A percentile compares a stretch with the other conserved stretches of the same genome.
phyloP scores from a whole-genome alignment of 2,329 filamentous ascomycete genomes.

The Ambrosiella xylebori region DNA sequence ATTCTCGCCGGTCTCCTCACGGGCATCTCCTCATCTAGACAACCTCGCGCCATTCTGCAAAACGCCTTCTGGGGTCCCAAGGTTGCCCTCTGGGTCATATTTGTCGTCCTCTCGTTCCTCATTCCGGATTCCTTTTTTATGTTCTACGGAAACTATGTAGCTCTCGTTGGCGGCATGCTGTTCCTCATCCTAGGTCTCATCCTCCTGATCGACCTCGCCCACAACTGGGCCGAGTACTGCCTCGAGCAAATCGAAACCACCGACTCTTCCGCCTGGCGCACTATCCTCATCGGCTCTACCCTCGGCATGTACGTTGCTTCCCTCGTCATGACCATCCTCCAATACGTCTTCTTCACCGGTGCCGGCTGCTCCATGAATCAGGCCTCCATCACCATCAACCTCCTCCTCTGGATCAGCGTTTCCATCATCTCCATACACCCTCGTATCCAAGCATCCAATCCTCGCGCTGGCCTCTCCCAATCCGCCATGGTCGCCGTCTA shows the following conservation, averaged over 20 bases:
- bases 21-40: conserved; percentile 72
- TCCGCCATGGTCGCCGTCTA: conserved; percentile 94
- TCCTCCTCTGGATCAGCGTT: conserved; percentile 64
- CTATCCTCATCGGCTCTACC: conserved; percentile 77
- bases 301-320: conserved; percentile 85
- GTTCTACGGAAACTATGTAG: conserved; percentile 88
- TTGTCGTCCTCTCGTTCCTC: conserved; percentile 84
- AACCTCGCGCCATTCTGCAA: conserved; percentile 73
- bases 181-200: conserved; percentile 88
- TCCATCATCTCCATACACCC: conserved; percentile 81
- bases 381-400: conserved; percentile 83
- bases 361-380: conserved; percentile 87
- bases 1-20: conserved; percentile 70
- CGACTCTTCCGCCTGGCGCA: conserved; percentile 72
- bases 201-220: conserved; percentile 82
- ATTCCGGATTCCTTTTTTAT: conserved; percentile 92
- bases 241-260: conserved; percentile 80
- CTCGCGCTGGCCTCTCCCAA: conserved; percentile 88
- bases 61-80: conserved; percentile 99
- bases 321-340: conserved; percentile 83
- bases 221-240: conserved; percentile 95
- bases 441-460: conserved; percentile 75
- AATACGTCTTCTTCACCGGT: conserved; percentile 90
- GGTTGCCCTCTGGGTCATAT: conserved; percentile 68
- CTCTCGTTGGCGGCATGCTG: conserved; percentile 72